A percentile compares a stretch with the other conserved stretches of the same genome.
These are phyloP conservation scores for Crithidia bombi DNA, from an alignment of 208 protist species.

Conservation along the genomic window DNA sequence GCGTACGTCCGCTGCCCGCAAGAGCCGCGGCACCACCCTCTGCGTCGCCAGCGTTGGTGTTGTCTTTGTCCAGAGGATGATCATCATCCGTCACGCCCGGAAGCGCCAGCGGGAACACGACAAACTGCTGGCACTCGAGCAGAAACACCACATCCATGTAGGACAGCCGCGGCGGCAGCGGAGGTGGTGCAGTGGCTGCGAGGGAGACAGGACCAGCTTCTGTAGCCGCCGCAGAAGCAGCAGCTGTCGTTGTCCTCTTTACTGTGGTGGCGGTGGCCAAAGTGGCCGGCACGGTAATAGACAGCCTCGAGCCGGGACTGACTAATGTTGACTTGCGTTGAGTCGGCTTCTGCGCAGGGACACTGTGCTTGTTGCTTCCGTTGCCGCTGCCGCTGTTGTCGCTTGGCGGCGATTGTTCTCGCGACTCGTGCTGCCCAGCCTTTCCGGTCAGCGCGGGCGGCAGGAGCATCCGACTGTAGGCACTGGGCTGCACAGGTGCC, in stretches of 20 bases:
- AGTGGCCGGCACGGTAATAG: not conserved
- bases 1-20: not conserved
- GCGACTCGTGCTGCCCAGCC: slow-evolving; percentile 5
- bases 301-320: not conserved
- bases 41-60: not conserved
- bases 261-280: too few relatives aligned
- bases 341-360: not conserved
- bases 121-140: slow-evolving; percentile 50
- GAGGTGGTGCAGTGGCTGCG: not conserved
- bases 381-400: slow-evolving; percentile 13
- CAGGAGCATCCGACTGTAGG: slow-evolving; percentile 35
- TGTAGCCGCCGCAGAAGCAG: not conserved
- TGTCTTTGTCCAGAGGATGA: not conserved
- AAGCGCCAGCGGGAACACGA: slow-evolving; percentile 47
- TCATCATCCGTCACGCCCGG: slow-evolving; percentile 19
- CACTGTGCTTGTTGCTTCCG: not conserved
- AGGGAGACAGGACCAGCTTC: not conserved
- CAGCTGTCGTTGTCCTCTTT: too few relatives aligned
- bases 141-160: slow-evolving; percentile 47
- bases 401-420: not conserved
- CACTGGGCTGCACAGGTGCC: slow-evolving; percentile 24
- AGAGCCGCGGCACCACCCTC: not conserved
- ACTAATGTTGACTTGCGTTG: not conserved
- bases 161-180: slow-evolving; percentile 33
- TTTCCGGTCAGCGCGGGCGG: slow-evolving; percentile 24